phyloP scores from a whole-genome alignment of 2,329 filamentous ascomycete genomes.

The Fusarium sp. region DNA sequence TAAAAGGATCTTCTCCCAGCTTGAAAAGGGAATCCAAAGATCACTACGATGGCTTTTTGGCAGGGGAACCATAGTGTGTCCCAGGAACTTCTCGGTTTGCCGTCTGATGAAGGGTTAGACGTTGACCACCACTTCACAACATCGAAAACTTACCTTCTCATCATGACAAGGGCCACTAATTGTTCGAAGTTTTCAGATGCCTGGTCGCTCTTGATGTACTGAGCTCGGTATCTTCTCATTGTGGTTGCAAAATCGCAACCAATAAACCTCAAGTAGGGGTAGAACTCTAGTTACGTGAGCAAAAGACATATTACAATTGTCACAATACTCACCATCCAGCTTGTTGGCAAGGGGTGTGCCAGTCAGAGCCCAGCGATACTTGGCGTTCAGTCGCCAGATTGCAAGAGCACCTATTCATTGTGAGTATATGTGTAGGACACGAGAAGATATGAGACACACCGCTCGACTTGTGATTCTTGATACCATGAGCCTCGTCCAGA shows the following conservation, averaged over 20 bases:
- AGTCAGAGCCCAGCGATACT: constrained; percentile 48
- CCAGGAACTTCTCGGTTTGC: not conserved
- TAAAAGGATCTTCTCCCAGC: not conserved
- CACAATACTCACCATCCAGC: constrained; percentile 37
- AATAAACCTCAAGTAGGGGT: constrained; percentile 48
- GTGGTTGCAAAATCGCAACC: constrained; percentile 23
- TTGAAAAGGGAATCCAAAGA: accelerated
- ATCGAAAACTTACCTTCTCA: no score
- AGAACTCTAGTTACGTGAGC: constrained; percentile 45
- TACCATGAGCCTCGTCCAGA: constrained; percentile 65
- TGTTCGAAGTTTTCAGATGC: constrained; percentile 24
- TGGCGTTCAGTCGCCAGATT: constrained; percentile 41
- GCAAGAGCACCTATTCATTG: constrained; percentile 28
- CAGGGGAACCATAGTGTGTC: not conserved
- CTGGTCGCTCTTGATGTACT: constrained; percentile 28
- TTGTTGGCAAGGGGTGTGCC: constrained; percentile 50
- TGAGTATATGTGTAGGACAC: no score
- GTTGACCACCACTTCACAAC: no score
- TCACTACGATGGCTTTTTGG: not conserved
- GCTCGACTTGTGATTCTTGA: constrained; percentile 58
- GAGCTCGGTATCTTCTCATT: not conserved
- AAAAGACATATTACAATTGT: accelerated
- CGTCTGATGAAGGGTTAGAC: no score
- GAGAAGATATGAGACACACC: constrained; percentile 38
- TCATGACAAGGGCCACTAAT: constrained; percentile 39